Evolutionary conservation across 257 asterid genomes (phyloP).

Genomic region (Vinca minor): DNA sequence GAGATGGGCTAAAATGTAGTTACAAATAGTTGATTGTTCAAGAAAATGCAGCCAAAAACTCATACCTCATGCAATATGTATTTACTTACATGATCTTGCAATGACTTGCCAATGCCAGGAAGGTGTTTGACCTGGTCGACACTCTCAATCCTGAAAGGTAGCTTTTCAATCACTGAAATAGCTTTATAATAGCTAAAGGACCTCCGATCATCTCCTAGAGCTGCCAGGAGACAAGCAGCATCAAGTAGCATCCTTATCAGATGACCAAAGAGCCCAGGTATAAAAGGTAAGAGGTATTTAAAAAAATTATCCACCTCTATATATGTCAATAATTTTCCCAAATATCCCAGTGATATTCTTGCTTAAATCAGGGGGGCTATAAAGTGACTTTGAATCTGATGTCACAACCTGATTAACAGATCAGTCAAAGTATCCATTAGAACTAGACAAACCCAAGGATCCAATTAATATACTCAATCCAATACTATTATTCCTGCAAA

Average conservation of each 20-base stretch:
- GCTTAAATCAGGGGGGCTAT: constrained; percentile 85
- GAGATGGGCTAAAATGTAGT: neutral
- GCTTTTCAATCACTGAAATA: constrained; percentile 78
- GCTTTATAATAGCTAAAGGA: constrained; percentile 95
- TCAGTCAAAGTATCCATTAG: constrained; percentile 6
- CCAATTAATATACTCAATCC: neutral
- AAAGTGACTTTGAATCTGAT: constrained; percentile 47
- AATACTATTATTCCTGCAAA: neutral
- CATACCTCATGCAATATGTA: neutral
- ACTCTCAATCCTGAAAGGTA: constrained; percentile 80
- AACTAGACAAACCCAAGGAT: neutral
- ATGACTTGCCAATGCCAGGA: constrained; percentile 81
- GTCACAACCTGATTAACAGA: constrained; percentile 39
- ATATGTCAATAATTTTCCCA: constrained; percentile 79
- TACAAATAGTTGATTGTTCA: neutral
- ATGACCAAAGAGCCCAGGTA: neutral
- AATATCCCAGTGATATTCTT: constrained; percentile 71
- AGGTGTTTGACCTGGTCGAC: constrained; percentile 73
- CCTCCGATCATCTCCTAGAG: constrained; percentile 88
- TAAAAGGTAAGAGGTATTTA: neutral
- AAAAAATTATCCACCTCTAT: constrained; percentile 54
- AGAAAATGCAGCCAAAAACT: neutral
- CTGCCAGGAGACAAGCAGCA: constrained; percentile 32
- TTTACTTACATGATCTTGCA: constrained; percentile 82
- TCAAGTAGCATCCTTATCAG: constrained; percentile 10